Conservation (phyloP, 2,329 filamentous ascomycete species). For the Ophiostoma himal-ulmi region DNA sequence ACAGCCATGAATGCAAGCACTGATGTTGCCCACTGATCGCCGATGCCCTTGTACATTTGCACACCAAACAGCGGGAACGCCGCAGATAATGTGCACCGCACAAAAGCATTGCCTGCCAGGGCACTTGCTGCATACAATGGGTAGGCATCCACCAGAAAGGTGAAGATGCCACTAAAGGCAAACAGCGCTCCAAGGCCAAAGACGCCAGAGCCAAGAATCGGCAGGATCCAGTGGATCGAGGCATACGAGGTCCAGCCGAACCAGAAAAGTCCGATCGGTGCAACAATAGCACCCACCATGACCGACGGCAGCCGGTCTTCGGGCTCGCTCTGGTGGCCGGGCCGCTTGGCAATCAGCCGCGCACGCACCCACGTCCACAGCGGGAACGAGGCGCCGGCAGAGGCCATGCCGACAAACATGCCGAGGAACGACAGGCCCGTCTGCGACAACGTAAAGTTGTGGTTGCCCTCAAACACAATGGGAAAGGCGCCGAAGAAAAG, state of each 20-base stretch:
- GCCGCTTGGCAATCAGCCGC: slow-evolving; percentile 50
- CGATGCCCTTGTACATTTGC: slow-evolving; percentile 64
- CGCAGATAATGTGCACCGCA: slow-evolving; percentile 71
- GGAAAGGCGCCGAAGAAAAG: slow-evolving; percentile 88
- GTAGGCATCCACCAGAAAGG: slow-evolving; percentile 78
- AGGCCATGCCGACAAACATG: slow-evolving; percentile 61
- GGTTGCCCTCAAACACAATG: slow-evolving; percentile 67
- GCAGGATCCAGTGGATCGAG: slow-evolving; percentile 68
- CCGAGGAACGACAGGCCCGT: slow-evolving; percentile 73
- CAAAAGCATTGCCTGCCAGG: slow-evolving; percentile 76
- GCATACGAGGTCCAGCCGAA: slow-evolving; percentile 82
- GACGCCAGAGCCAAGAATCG: slow-evolving; percentile 64
- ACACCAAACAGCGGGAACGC: slow-evolving; percentile 70
- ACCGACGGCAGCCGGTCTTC: slow-evolving; percentile 78
- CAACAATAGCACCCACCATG: slow-evolving; percentile 67
- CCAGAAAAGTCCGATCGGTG: slow-evolving; percentile 77
- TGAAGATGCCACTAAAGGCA: slow-evolving; percentile 79
- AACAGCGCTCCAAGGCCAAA: slow-evolving; percentile 69
- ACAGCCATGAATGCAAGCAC: slow-evolving; percentile 57
- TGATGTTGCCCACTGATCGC: slow-evolving; percentile 63
- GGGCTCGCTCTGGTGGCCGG: slow-evolving; percentile 61
- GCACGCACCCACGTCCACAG: slow-evolving; percentile 59
- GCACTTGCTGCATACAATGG: slow-evolving; percentile 69
- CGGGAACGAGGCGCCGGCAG: slow-evolving; percentile 57
- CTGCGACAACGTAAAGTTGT: slow-evolving; percentile 74